A percentile compares a stretch with the other conserved stretches of the same genome.
phyloP scores from a whole-genome alignment of 768 basidiomycete species.

The Tylopilus sp. region DNA sequence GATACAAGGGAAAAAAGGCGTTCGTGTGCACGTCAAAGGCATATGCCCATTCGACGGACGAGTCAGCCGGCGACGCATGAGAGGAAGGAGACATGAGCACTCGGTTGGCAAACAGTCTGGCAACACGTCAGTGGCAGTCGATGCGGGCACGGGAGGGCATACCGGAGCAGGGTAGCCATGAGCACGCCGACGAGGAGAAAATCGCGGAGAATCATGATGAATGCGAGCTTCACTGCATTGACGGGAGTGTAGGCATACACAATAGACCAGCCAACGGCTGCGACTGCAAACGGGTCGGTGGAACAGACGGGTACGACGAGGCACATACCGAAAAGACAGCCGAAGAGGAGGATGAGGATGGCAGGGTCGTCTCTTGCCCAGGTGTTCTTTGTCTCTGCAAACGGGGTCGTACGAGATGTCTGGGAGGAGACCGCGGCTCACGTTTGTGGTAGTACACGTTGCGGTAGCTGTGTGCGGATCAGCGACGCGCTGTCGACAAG shows the following conservation, averaged over 20 bases:
- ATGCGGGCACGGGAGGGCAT: background rate
- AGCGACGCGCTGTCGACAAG: conserved; percentile 1
- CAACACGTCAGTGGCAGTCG: conserved; percentile 11
- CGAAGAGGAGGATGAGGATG: conserved; percentile 81
- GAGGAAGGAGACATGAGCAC: conserved; percentile 69
- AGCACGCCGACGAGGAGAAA: conserved; percentile 78
- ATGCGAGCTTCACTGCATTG: conserved; percentile 58
- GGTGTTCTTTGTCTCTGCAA: conserved; percentile 91
- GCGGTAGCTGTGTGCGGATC: conserved; percentile 58
- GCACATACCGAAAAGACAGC: conserved; percentile 63
- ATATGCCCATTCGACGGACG: conserved; percentile 86
- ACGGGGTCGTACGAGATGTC: background rate
- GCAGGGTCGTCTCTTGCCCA: conserved; percentile 99
- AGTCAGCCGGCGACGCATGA: conserved; percentile 66
- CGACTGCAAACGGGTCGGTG: conserved; percentile 46
- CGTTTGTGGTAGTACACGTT: conserved; percentile 99
- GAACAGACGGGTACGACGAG: background rate
- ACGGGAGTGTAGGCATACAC: conserved; percentile 66
- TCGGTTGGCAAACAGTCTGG: conserved; percentile 68
- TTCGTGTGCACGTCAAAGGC: conserved; percentile 97
- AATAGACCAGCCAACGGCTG: conserved; percentile 82
- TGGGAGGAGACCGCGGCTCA: conserved; percentile 34
- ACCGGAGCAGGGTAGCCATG: conserved; percentile 78
- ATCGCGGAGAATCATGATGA: conserved; percentile 86
- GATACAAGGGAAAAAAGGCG: conserved; percentile 91